These are phyloP conservation scores for Quillaja saponaria DNA, from an alignment of 306 rosid species.

Conservation along the genomic window DNA sequence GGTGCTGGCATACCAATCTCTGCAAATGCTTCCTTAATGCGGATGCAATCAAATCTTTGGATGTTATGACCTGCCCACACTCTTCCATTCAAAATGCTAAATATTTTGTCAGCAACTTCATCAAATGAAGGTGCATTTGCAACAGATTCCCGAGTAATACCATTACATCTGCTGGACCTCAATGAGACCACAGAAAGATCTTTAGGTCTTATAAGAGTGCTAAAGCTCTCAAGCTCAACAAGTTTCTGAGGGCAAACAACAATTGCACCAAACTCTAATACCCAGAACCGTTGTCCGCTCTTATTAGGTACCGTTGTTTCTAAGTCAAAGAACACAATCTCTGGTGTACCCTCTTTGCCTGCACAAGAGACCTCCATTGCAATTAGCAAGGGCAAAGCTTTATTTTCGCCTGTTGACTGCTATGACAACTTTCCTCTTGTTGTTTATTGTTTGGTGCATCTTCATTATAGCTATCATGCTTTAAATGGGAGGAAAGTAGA, in stretches of 20 bases:
- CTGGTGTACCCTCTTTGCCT: slow-evolving; percentile 44
- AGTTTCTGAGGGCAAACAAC: slow-evolving; percentile 69
- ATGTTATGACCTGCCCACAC: slow-evolving; percentile 97
- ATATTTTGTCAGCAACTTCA: slow-evolving; percentile 77
- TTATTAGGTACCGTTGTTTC: slow-evolving; percentile 89
- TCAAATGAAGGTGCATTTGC: slow-evolving; percentile 75
- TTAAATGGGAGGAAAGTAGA: slow-evolving; percentile 25
- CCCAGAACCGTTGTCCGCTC: slow-evolving; percentile 63
- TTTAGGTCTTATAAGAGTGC: slow-evolving; percentile 67
- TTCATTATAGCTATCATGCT: slow-evolving; percentile 7
- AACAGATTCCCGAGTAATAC: slow-evolving; percentile 68
- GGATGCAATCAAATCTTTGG: slow-evolving; percentile 74
- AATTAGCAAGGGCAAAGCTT: not conserved
- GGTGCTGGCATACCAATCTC: slow-evolving; percentile 69
- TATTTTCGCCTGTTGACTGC: not conserved
- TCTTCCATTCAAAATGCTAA: slow-evolving; percentile 69
- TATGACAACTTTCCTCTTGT: too few relatives aligned
- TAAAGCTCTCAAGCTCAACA: slow-evolving; percentile 70
- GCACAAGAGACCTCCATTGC: slow-evolving; percentile 49
- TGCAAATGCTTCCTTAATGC: slow-evolving; percentile 77
- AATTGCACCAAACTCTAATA: slow-evolving; percentile 88
- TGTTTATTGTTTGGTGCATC: not conserved
- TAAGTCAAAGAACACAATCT: slow-evolving; percentile 89
- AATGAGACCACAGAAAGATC: slow-evolving; percentile 58
- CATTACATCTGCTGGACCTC: slow-evolving; percentile 67